Conservation (phyloP, 2,329 filamentous ascomycete genomes). For the Penicillium sp. region DNA sequence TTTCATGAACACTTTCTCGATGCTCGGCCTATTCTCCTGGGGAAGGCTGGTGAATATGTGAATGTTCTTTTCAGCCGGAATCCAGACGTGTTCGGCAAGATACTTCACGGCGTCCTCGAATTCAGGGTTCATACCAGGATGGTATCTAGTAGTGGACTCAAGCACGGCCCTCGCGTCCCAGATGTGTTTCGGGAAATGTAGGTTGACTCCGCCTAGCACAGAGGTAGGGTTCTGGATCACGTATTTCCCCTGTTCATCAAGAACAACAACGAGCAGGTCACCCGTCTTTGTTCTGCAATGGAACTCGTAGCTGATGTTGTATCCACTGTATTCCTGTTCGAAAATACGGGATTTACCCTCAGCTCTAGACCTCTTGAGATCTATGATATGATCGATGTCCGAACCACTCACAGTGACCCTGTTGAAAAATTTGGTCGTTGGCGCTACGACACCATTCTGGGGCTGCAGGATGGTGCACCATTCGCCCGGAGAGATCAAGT, state of each 20-base stretch:
- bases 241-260: conserved; percentile 40
- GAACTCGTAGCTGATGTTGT: conserved; percentile 43
- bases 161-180: conserved; percentile 48
- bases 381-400: conserved; percentile 46
- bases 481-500: conserved; percentile 26
- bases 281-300: conserved; percentile 40
- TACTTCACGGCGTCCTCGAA: conserved; percentile 35
- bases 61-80: conserved; percentile 35
- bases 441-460: conserved; percentile 29
- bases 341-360: conserved; percentile 32
- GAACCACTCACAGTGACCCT: conserved; percentile 45
- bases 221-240: conserved; percentile 31
- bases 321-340: conserved; percentile 28
- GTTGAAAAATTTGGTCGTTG: conserved; percentile 41
- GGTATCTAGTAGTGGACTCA: conserved; percentile 33
- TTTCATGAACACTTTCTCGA: conserved; percentile 43
- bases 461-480: conserved; percentile 43
- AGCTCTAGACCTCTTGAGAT: conserved; percentile 33
- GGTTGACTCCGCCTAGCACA: conserved; percentile 40
- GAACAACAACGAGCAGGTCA: conserved; percentile 36
- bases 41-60: conserved; percentile 35
- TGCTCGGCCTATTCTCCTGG: conserved; percentile 26
- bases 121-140: conserved; percentile 27
- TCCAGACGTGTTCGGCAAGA: conserved; percentile 41
- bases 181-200: conserved; percentile 44